Evolutionary conservation across 345 rosid genomes (phyloP).

Genomic region (Citrus cavaleriei): DNA sequence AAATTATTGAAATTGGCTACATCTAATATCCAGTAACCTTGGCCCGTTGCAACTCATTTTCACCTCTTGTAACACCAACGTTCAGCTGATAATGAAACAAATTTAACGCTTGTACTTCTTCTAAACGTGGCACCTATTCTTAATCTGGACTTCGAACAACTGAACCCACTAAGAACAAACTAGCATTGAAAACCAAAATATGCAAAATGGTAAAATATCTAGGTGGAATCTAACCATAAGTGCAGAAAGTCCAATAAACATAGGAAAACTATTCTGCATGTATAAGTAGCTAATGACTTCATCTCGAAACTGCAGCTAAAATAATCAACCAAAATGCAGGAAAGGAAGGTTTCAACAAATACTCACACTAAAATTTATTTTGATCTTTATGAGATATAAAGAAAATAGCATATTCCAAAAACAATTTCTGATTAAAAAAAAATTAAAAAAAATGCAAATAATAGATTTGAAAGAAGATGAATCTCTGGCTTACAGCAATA

Average conservation of each 20-base stretch:
- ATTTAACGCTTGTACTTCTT: not conserved
- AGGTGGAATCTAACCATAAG: not conserved
- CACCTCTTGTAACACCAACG: not conserved
- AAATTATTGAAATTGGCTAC: not conserved
- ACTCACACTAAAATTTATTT: not conserved
- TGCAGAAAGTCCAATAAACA: not conserved
- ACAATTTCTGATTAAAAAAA: not conserved
- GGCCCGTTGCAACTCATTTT: not conserved
- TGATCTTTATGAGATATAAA: not conserved
- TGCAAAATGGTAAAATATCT: not conserved
- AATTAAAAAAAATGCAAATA: constrained; percentile 17
- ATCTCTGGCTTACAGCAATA: constrained; percentile 73
- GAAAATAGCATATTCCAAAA: not conserved
- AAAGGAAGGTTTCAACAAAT: not conserved
- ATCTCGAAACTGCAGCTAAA: not conserved
- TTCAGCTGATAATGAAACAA: not conserved
- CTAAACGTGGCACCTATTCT: not conserved
- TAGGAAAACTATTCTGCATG: not conserved
- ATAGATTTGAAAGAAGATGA: constrained; percentile 26
- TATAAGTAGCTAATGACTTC: not conserved
- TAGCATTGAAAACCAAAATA: not conserved
- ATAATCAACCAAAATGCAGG: not conserved
- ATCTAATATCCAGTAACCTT: not conserved
- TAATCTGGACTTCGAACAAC: not conserved
- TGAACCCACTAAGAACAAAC: not conserved